Evolutionary conservation across 345 rosid genomes (phyloP).

Genomic region (Gossypium herbaceum): DNA sequence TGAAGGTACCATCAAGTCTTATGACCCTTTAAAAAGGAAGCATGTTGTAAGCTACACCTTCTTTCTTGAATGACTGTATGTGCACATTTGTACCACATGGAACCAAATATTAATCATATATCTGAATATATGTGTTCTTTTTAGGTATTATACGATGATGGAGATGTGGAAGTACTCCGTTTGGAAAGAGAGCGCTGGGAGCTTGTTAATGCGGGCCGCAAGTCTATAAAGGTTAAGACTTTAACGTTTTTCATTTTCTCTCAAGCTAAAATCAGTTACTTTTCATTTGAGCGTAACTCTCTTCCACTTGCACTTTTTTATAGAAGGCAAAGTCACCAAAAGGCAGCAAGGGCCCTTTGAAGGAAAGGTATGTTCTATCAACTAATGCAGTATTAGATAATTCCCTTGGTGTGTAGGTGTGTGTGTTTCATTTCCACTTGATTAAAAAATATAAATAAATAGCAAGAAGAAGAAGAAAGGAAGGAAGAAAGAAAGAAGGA

Average conservation of each 20-base stretch:
- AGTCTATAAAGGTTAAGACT: conserved; percentile 4
- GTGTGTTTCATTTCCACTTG: neutral
- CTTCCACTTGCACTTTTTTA: conserved; percentile 20
- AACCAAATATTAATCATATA: conserved; percentile 1
- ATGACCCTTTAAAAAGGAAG: conserved; percentile 70
- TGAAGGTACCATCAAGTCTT: conserved; percentile 85
- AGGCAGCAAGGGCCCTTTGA: conserved; percentile 28
- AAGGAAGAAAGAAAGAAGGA: neutral
- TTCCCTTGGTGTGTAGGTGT: neutral
- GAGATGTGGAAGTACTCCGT: conserved; percentile 88
- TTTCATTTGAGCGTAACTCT: conserved; percentile 15
- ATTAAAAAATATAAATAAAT: neutral
- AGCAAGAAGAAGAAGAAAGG: neutral
- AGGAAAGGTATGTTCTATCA: conserved; percentile 46
- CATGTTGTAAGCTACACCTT: conserved; percentile 67
- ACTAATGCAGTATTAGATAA: conserved; percentile 9
- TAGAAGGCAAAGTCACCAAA: conserved; percentile 54
- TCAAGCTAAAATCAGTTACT: conserved; percentile 9
- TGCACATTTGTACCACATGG: conserved; percentile 12
- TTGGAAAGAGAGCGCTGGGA: conserved; percentile 92
- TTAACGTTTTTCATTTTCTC: conserved; percentile 2
- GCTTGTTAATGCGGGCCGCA: conserved; percentile 54
- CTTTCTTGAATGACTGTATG: conserved; percentile 3
- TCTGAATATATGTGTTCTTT: neutral
- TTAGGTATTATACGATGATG: conserved; percentile 87